A percentile compares a stretch with the other conserved stretches of the same genome.
Conservation (phyloP, 1,284 basidiomycete species). For the Laetiporus sulphureus region DNA sequence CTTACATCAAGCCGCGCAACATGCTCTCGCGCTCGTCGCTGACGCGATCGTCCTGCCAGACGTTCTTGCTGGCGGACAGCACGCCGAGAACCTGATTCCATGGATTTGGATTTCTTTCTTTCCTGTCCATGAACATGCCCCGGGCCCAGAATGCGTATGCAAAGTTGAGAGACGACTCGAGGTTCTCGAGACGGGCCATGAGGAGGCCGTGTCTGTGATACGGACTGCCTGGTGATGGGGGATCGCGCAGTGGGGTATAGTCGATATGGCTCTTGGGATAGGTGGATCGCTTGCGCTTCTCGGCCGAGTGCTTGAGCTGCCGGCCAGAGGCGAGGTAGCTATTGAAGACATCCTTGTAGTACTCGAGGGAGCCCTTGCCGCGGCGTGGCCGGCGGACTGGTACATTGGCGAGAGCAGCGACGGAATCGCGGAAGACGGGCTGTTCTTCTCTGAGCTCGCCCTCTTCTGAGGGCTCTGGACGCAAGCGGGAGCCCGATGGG, state of each 20-base stretch:
- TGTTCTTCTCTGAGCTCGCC: slow-evolving; percentile 30
- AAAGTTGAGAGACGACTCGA: slow-evolving; percentile 69
- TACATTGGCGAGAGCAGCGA: slow-evolving; percentile 34
- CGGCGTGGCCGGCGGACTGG: slow-evolving; percentile 62
- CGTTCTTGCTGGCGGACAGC: slow-evolving; percentile 57
- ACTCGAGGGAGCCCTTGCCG: slow-evolving; percentile 35
- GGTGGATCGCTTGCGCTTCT: slow-evolving; percentile 66
- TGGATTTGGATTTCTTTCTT: too few species aligned
- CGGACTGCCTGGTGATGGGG: slow-evolving; percentile 53
- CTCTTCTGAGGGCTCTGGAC: slow-evolving; percentile 27
- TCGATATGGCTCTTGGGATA: slow-evolving; percentile 57
- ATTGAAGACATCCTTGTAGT: slow-evolving; percentile 41
- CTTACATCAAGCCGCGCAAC: slow-evolving; percentile 72
- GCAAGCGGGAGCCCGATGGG: slow-evolving; percentile 15
- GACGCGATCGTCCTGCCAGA: slow-evolving; percentile 59
- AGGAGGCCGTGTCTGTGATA: slow-evolving; percentile 67
- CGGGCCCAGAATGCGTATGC: slow-evolving; percentile 67
- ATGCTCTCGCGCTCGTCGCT: slow-evolving; percentile 65
- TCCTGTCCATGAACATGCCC: slow-evolving; percentile 48
- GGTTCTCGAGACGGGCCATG: slow-evolving; percentile 66
- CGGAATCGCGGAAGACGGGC: slow-evolving; percentile 18
- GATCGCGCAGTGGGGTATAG: slow-evolving; percentile 52
- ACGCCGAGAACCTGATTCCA: slow-evolving; percentile 62
- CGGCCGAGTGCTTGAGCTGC: slow-evolving; percentile 69
- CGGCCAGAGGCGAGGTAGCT: slow-evolving; percentile 58